These are phyloP conservation scores for Trichoderma polysporum DNA, from an alignment of 2,329 filamentous ascomycete species.

Conservation along the genomic window DNA sequence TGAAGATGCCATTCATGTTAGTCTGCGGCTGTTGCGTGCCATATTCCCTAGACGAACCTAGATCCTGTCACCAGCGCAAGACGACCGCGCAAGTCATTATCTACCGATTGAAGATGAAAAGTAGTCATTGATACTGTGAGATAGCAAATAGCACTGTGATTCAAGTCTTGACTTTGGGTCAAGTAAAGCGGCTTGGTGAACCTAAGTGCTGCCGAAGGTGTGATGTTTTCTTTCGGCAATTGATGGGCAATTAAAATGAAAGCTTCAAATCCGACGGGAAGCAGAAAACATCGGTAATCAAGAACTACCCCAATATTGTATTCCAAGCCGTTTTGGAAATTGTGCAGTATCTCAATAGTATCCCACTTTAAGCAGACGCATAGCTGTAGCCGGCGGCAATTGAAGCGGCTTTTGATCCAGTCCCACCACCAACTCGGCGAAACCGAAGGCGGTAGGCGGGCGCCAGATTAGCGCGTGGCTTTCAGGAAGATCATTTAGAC, in stretches of 20 bases:
- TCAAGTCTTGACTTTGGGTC: neutral
- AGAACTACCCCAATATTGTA: neutral
- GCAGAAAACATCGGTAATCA: neutral
- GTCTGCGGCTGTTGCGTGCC: neutral
- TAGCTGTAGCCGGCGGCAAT: neutral
- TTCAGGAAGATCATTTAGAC: no score
- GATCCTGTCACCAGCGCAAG: neutral
- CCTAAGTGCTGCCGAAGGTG: neutral
- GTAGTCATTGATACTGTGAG: neutral
- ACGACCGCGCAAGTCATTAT: neutral
- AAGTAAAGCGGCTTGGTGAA: neutral
- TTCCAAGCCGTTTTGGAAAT: neutral
- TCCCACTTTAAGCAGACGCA: neutral
- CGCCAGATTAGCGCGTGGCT: neutral
- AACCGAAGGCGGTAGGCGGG: no score
- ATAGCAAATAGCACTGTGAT: no score
- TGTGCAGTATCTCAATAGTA: neutral
- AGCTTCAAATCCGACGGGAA: neutral
- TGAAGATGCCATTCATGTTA: neutral
- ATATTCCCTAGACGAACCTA: neutral
- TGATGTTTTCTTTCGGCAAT: neutral
- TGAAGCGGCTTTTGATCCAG: neutral
- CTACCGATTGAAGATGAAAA: neutral
- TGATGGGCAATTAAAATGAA: neutral
- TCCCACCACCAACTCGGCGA: neutral